A percentile compares a stretch with the other conserved stretches of the same genome.
These are phyloP conservation scores for Paecilomyces dactylethromorphus DNA, from an alignment of 2,329 filamentous ascomycete genomes.

Conservation along the genomic window DNA sequence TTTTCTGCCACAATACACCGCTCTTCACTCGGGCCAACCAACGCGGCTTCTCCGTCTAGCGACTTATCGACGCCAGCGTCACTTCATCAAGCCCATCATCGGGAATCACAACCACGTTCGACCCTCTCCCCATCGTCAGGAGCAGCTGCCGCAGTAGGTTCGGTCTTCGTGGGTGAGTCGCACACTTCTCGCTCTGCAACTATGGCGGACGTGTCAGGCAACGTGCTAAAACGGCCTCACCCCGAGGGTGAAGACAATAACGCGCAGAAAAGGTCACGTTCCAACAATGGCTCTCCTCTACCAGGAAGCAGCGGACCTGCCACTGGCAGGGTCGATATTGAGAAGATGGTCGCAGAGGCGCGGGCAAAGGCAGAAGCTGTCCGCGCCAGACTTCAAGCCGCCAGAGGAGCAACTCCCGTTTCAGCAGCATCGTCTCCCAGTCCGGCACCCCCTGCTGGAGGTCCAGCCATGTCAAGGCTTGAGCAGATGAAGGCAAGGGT, in stretches of 20 bases:
- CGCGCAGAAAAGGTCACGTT: slow-evolving; percentile 42
- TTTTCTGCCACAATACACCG: slow-evolving; percentile 34
- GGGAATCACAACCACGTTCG: background rate
- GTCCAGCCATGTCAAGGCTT: slow-evolving; percentile 56
- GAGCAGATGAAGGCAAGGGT: slow-evolving; percentile 75
- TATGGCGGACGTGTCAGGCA: slow-evolving; percentile 39
- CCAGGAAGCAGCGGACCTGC: slow-evolving; percentile 29
- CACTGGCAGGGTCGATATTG: slow-evolving; percentile 37
- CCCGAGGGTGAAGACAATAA: slow-evolving; percentile 40
- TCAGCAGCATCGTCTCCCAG: slow-evolving; percentile 28
- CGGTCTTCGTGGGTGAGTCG: slow-evolving; percentile 13
- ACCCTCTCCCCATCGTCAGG: background rate
- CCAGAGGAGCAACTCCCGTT: slow-evolving; percentile 22
- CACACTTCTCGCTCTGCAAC: slow-evolving; percentile 9
- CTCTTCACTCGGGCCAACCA: slow-evolving; percentile 15
- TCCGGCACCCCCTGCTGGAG: slow-evolving; percentile 21
- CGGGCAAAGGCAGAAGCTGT: slow-evolving; percentile 43
- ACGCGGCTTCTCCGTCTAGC: background rate
- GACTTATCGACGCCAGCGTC: background rate
- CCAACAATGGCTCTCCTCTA: slow-evolving; percentile 44
- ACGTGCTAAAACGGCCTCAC: slow-evolving; percentile 43
- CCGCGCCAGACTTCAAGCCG: slow-evolving; percentile 39
- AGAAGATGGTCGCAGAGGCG: slow-evolving; percentile 42
- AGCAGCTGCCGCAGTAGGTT: background rate
- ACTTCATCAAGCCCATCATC: background rate